Evolutionary conservation across 495 filamentous ascomycete species (phyloP), one percentile per base, ranked within the genome.

Genomic region (Penicillium cataractarum): DNA sequence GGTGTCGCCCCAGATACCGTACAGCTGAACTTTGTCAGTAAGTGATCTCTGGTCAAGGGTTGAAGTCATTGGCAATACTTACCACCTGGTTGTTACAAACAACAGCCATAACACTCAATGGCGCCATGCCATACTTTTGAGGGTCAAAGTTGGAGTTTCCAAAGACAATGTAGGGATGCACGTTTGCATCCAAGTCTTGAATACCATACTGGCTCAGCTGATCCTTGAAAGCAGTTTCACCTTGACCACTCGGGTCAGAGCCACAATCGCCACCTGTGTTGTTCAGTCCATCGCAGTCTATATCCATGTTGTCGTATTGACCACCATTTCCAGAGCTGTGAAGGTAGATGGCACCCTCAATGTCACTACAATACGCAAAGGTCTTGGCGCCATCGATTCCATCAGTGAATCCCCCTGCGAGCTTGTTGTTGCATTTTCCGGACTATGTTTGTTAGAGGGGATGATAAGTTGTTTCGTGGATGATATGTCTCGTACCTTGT

Each of bases 1-100:
- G 5, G 76, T 80, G 67, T 90, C 87, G 17, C 85, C 88, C 88
- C 85, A 89, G 56, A 90, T 72, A n/a, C 84, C 86, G 63, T 89
- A 90, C 44, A 87, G 72, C 78, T 86, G 50, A 27, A 44, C 15
- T 19, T 19, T 6, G 17, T 42, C 5, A 19, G 17, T 19, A n/a
- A 6, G 0, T 19, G 7, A 42, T 0, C 9, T 4, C 17, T 10
- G 9, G n/a, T n/a, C n/a, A n/a, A n/a, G n/a, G n/a, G n/a, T n/a
- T n/a, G n/a, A n/a, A n/a, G n/a, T n/a, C n/a, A n/a, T n/a, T n/a
- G n/a, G n/a, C n/a, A n/a, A 46, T 3, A 12, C 58, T 48, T 63
- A 87, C 84, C 66, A 89, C 66, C 24, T 75, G 71, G 15, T 26
- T 39, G 21, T 76, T 77, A 58, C 87, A 90, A 9, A 89, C 85